phyloP scores from a whole-genome alignment of 352 stramenopile species.

The Pseudoperonospora humuli region DNA sequence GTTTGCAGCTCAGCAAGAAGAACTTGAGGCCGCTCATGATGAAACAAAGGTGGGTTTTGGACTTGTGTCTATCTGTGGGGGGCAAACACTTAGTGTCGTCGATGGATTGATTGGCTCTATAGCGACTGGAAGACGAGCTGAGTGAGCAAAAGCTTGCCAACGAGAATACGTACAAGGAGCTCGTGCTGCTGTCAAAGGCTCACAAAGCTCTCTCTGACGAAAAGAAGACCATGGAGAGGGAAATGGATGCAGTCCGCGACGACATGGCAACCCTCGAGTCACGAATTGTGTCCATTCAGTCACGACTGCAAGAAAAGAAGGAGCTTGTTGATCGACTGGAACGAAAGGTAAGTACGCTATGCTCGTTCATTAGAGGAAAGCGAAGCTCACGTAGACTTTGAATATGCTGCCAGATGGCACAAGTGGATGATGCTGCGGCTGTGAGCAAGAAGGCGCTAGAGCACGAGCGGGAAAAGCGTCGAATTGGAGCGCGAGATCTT shows the following conservation, averaged over 20 bases:
- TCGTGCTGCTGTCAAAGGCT: constrained; percentile 71
- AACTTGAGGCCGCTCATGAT: constrained; percentile 47
- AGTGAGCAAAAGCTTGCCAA: constrained; percentile 46
- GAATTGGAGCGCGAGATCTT: constrained; percentile 35
- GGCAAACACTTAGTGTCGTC: neutral
- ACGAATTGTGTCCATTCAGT: constrained; percentile 48
- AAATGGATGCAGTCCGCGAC: constrained; percentile 42
- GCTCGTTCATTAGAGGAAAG: neutral
- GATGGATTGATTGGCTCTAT: neutral
- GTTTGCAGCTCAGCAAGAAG: constrained; percentile 56
- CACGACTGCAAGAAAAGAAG: constrained; percentile 55
- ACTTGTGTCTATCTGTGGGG: neutral
- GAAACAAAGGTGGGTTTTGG: constrained; percentile 31
- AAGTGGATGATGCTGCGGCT: constrained; percentile 40
- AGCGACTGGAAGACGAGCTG: constrained; percentile 58
- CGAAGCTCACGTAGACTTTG: constrained; percentile 3
- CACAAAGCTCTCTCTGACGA: constrained; percentile 64
- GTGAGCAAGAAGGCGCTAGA: constrained; percentile 44
- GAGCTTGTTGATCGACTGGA: constrained; percentile 52
- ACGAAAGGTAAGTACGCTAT: constrained; percentile 39
- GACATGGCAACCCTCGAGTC: constrained; percentile 48
- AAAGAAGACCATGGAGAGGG: constrained; percentile 37
- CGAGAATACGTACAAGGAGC: constrained; percentile 70
- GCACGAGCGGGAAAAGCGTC: constrained; percentile 54
- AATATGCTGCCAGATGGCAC: constrained; percentile 28